phyloP scores from a whole-genome alignment of 169 alveolate genomes.

The Plasmodium gallinaceum region DNA sequence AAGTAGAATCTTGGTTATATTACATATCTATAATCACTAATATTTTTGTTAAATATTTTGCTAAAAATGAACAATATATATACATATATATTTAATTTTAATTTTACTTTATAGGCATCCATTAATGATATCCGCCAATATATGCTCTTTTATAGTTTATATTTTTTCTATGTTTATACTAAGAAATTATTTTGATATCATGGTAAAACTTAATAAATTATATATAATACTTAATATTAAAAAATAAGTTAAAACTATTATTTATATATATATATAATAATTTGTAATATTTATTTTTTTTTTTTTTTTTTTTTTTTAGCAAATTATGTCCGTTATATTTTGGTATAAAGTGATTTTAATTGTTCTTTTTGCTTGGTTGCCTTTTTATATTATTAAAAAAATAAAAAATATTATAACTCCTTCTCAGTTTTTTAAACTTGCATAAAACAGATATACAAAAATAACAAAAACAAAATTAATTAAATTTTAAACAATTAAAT shows the following conservation, averaged over 20 bases:
- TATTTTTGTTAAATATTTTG: not conserved
- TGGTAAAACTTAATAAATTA: constrained; percentile 1
- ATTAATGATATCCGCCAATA: constrained; percentile 86
- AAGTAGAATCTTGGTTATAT: constrained; percentile 91
- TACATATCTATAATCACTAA: constrained; percentile 7
- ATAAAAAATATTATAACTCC: constrained; percentile 90
- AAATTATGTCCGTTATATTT: constrained; percentile 90
- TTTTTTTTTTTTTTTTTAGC: constrained; percentile 26
- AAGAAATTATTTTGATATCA: constrained; percentile 92
- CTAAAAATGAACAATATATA: not conserved
- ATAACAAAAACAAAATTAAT: not conserved
- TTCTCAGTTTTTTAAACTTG: constrained; percentile 89
- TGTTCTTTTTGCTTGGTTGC: constrained; percentile 94
- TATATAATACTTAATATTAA: not conserved
- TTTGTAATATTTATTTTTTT: not conserved
- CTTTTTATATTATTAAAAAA: constrained; percentile 89
- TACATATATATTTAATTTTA: constrained; percentile 11
- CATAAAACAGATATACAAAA: constrained; percentile 8
- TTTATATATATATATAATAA: not conserved
- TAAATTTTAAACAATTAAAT: not conserved
- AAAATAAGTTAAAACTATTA: not conserved
- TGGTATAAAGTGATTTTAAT: constrained; percentile 91
- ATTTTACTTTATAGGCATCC: constrained; percentile 84
- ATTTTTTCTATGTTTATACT: constrained; percentile 90
- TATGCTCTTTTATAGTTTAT: constrained; percentile 87